A percentile compares a stretch with the other conserved stretches of the same genome.
These are phyloP conservation scores for Coemansia sp. DNA, from an alignment of 192 early-diverging fungal genomes.

Conservation along the genomic window DNA sequence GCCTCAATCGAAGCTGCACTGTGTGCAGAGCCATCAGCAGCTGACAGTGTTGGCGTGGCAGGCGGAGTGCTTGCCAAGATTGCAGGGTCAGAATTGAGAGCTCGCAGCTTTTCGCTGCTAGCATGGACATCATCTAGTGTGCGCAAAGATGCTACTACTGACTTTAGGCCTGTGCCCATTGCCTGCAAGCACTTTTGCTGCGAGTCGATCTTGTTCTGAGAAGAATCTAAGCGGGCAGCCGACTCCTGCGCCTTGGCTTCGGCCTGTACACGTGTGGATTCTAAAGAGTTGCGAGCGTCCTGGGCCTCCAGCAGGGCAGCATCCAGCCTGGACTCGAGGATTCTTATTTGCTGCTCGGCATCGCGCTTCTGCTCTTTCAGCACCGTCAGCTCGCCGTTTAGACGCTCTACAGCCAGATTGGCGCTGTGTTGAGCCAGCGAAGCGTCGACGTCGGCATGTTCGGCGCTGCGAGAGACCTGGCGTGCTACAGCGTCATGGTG, in stretches of 20 bases:
- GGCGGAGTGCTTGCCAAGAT: constrained; percentile 27
- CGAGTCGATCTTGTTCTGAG: constrained; percentile 10
- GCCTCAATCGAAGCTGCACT: constrained; percentile 13
- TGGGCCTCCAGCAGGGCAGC: constrained; percentile 31
- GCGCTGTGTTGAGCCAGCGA: constrained; percentile 44
- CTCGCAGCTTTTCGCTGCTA: constrained; percentile 28
- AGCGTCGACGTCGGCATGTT: constrained; percentile 19
- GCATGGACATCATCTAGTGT: constrained; percentile 17
- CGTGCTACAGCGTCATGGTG: constrained; percentile 32
- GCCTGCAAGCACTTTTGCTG: constrained; percentile 19
- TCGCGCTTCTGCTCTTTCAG: constrained; percentile 36
- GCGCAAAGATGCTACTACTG: constrained; percentile 29
- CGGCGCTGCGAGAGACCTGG: constrained; percentile 13
- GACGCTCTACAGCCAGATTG: constrained; percentile 34
- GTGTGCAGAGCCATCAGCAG: neutral
- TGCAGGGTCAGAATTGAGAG: neutral
- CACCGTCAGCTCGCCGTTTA: constrained; percentile 45
- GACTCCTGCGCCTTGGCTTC: constrained; percentile 21
- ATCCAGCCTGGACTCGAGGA: constrained; percentile 33
- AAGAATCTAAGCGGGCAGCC: constrained; percentile 8
- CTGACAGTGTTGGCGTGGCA: constrained; percentile 27
- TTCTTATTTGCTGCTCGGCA: constrained; percentile 16
- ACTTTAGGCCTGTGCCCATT: constrained; percentile 16
- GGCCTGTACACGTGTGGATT: constrained; percentile 11
- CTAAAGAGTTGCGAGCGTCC: constrained; percentile 24